These are phyloP conservation scores for Chlamydomonas urium DNA, from an alignment of 139 green algal species.

Conservation along the genomic window DNA sequence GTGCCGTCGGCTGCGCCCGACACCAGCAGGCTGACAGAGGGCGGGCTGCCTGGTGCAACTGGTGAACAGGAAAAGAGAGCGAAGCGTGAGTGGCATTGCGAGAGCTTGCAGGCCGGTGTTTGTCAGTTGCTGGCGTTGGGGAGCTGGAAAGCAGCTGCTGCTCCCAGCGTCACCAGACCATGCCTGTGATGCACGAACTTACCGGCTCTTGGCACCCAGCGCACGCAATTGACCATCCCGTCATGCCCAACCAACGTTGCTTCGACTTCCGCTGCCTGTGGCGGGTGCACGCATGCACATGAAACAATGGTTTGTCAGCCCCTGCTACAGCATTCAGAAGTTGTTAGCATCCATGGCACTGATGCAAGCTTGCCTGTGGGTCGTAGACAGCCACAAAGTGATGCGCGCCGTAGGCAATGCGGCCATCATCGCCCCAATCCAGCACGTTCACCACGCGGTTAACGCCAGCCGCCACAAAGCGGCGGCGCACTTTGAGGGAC, in stretches of 20 bases:
- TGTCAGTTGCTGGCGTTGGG: too few relatives aligned
- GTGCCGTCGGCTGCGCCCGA: constrained; percentile 56
- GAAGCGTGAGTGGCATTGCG: too few relatives aligned
- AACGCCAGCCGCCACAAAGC: constrained; percentile 57
- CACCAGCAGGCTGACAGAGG: constrained; percentile 26
- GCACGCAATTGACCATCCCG: constrained; percentile 69
- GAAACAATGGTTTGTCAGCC: background rate
- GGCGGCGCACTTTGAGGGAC: background rate
- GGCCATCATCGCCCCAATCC: constrained; percentile 57
- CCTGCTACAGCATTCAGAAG: too few relatives aligned
- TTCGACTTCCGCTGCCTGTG: constrained; percentile 50
- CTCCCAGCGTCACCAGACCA: too few relatives aligned
- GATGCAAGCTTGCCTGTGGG: too few relatives aligned
- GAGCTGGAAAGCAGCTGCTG: too few relatives aligned
- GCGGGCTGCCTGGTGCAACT: background rate
- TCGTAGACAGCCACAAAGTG: constrained; percentile 64
- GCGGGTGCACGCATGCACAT: too few relatives aligned
- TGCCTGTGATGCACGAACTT: too few relatives aligned
- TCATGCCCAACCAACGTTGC: constrained; percentile 68
- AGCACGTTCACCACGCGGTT: constrained; percentile 62
- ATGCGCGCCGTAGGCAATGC: constrained; percentile 68
- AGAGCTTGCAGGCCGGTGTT: too few relatives aligned
- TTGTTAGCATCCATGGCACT: too few relatives aligned
- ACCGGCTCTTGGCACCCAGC: constrained; percentile 47
- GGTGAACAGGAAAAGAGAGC: too few relatives aligned